These are phyloP conservation scores for Schizophyllum amplum DNA, from an alignment of 1,284 basidiomycete species.

Conservation along the genomic window DNA sequence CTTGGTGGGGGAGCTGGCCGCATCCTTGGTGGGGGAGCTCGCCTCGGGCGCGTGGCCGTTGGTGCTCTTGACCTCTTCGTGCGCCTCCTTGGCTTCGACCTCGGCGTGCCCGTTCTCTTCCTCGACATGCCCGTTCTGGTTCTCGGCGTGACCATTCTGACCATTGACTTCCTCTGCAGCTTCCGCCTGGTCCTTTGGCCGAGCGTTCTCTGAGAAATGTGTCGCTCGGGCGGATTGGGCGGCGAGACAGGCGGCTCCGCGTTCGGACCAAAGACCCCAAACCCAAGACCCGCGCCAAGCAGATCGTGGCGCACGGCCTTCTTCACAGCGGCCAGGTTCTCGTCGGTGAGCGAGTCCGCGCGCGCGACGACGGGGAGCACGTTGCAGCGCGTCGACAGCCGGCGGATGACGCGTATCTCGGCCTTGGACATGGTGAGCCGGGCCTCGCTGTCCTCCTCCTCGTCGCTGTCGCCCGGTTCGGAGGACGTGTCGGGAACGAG, in stretches of 20 bases:
- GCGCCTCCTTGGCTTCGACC: slow-evolving; percentile 26
- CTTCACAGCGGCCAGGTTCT: slow-evolving; percentile 57
- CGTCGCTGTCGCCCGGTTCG: slow-evolving; percentile 24
- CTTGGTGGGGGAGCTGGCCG: background rate
- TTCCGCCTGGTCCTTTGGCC: slow-evolving; percentile 11
- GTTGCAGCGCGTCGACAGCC: slow-evolving; percentile 63
- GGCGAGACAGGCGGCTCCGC: slow-evolving; percentile 14
- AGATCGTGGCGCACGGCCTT: slow-evolving; percentile 59
- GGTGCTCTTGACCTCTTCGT: slow-evolving; percentile 16
- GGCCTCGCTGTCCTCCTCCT: slow-evolving; percentile 40
- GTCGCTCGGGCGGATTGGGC: slow-evolving; percentile 22
- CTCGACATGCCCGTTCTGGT: slow-evolving; percentile 19
- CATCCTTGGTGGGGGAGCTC: background rate
- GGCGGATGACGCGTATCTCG: slow-evolving; percentile 69
- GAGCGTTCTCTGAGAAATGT: slow-evolving; percentile 18
- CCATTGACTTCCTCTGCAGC: slow-evolving; percentile 17
- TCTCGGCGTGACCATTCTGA: slow-evolving; percentile 17
- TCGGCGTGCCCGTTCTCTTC: slow-evolving; percentile 14
- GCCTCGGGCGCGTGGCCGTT: background rate
- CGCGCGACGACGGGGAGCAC: slow-evolving; percentile 71
- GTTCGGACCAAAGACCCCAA: slow-evolving; percentile 59
- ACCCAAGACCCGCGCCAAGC: slow-evolving; percentile 52
- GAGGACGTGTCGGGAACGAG: slow-evolving; percentile 42
- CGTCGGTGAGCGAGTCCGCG: slow-evolving; percentile 72
- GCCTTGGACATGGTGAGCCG: slow-evolving; percentile 58